phyloP scores from a whole-genome alignment of 805 yeast genomes.

The Kodamaea kakaduensis region DNA sequence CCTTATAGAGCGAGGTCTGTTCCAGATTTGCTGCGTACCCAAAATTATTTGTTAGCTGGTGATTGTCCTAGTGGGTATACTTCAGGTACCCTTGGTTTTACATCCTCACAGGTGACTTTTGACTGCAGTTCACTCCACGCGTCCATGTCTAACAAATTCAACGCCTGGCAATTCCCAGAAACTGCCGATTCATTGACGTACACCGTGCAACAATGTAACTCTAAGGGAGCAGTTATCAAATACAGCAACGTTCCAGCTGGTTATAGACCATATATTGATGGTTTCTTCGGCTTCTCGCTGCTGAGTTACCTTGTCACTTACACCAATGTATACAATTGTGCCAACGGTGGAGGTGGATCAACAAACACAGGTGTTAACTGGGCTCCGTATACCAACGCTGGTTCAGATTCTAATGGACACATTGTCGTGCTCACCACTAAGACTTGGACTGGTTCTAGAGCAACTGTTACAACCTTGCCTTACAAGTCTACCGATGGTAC shows the following conservation, averaged over 20 bases:
- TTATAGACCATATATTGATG: conserved; percentile 15
- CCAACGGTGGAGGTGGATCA: conserved; percentile 2
- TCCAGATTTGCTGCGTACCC: conserved; percentile 5
- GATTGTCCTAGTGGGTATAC: conserved; percentile 20
- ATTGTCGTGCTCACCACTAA: conserved; percentile 8
- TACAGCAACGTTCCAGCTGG: conserved; percentile 25
- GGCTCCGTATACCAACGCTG: conserved; percentile 6
- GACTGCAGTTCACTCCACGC: conserved; percentile 21
- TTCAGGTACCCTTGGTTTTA: conserved; percentile 24
- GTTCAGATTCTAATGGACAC: conserved; percentile 7
- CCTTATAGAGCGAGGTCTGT: neutral
- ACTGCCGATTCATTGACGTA: neutral
- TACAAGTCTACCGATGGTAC: conserved; percentile 12
- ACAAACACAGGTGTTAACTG: too few species aligned
- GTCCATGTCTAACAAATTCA: conserved; percentile 8
- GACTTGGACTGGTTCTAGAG: conserved; percentile 9
- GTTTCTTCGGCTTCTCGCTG: neutral
- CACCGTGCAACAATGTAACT: conserved; percentile 2
- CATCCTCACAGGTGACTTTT: conserved; percentile 10
- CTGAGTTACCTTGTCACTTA: neutral
- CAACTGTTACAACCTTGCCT: conserved; percentile 8
- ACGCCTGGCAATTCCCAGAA: conserved; percentile 5
- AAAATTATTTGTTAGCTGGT: conserved; percentile 11
- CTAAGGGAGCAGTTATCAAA: neutral
- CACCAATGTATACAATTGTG: conserved; percentile 13